Conservation (phyloP, 352 stramenopile species). For the Phytophthora rubi region DNA sequence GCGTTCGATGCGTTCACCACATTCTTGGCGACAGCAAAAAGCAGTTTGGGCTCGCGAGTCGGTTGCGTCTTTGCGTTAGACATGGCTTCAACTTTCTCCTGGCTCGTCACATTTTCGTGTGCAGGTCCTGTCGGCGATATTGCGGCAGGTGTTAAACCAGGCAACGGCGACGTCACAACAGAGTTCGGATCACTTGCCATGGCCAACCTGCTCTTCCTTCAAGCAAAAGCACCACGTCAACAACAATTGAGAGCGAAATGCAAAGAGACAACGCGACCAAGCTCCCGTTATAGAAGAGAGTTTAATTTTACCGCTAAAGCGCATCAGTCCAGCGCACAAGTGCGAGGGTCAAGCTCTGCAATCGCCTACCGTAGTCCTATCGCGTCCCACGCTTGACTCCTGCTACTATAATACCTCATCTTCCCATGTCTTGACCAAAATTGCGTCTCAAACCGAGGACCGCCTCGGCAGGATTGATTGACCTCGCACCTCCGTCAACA, state of each 20-base stretch:
- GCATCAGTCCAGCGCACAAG: conserved; percentile 3
- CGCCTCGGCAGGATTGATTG: conserved; percentile 2
- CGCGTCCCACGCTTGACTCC: neutral
- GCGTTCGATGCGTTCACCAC: conserved; percentile 30
- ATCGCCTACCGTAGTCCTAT: neutral
- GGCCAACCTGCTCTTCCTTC: neutral
- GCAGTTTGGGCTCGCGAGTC: conserved; percentile 29
- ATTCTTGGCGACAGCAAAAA: conserved; percentile 39
- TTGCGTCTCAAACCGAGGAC: neutral
- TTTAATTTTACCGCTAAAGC: conserved; percentile 28
- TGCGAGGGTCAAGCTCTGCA: neutral
- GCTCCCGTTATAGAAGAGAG: conserved; percentile 23
- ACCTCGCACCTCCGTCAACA: conserved; percentile 11
- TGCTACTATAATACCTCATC: conserved; percentile 33
- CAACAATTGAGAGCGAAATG: neutral
- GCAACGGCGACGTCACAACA: conserved; percentile 24
- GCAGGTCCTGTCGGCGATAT: conserved; percentile 25
- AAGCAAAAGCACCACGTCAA: conserved; percentile 1
- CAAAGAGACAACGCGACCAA: conserved; percentile 4
- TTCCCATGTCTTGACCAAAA: neutral
- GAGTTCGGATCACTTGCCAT: conserved; percentile 20
- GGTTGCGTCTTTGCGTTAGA: conserved; percentile 11
- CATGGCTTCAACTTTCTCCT: conserved; percentile 19
- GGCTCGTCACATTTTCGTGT: conserved; percentile 23
- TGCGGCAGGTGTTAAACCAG: conserved; percentile 25